Evolutionary conservation across 1,139 yeast genomes (phyloP), one percentile per base, ranked within the genome.

Genomic region (Pichia sp.): DNA sequence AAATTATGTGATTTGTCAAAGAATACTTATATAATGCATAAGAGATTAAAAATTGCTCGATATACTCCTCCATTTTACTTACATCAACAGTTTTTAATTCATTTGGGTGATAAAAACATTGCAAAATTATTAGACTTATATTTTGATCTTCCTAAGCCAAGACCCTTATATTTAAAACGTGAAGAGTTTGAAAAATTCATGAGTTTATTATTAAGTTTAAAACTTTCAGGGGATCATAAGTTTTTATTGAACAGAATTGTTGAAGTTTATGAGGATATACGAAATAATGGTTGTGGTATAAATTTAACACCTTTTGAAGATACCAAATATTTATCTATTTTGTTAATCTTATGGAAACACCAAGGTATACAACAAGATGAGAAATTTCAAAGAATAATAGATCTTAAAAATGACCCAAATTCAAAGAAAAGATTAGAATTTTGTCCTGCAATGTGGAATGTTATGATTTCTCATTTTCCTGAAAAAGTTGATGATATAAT

Each of bases 171-270:
- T 37, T 41, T 58, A 30, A 56, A 57, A 11, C 41, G 54, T 4
- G 42, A 40, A n/a, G 60, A 56, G 31, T 53, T 57, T 33, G 59
- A 56, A 31, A 49, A 39, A 27, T 39, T 57, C 20, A 36, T 58
- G 43, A 37, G 45, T 6, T 31, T 51, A 11, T 39, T 56, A 9
- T 24, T 52, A 6, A 39, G 39, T 7, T 33, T 45, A 28, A 50
- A 48, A 30, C 32, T 44, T 5, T 44, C 51, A 6, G 48, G 43
- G 12, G 48, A 48, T 28, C 46, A 51, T 24, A 39, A 40, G 24
- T 16, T 36, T 7, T 41, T 55, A 8, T 22, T 46, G 3, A 46
- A 45, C 12, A 44, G 43, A 20, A 39, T 56, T 3, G 28, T 44
- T 4, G 42, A 38, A 8, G 50, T 52, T n/a, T 52, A 50, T n/a